These are phyloP conservation scores for Oidiodendron maius DNA, from an alignment of 495 filamentous ascomycete genomes.

Conservation along the genomic window DNA sequence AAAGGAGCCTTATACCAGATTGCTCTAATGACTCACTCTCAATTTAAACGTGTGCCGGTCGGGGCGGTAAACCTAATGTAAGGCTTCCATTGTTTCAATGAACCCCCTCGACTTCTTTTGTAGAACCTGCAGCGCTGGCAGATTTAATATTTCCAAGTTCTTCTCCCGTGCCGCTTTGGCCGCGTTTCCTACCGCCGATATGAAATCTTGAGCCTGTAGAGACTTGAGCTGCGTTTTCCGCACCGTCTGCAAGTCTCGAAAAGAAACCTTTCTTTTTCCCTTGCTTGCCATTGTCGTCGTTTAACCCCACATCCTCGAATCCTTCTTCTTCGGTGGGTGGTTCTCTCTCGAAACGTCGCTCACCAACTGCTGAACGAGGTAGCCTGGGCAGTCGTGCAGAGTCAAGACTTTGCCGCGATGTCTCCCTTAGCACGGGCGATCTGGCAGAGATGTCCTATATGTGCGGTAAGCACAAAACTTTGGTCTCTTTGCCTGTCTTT, in stretches of 20 bases:
- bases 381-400: slow-evolving; percentile 53
- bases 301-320: slow-evolving; percentile 89
- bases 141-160: slow-evolving; percentile 51
- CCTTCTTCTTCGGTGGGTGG: slow-evolving; percentile 62
- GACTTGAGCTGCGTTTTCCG: slow-evolving; percentile 28
- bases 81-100: background rate
- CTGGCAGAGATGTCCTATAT: slow-evolving; percentile 85
- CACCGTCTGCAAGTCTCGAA: slow-evolving; percentile 67
- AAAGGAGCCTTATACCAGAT: no score
- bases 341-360: slow-evolving; percentile 38
- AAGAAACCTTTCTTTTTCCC: slow-evolving; percentile 81
- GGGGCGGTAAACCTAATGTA: no score
- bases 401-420: slow-evolving; percentile 74
- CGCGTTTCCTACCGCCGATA: slow-evolving; percentile 66
- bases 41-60: no score
- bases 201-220: slow-evolving; percentile 54
- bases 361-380: slow-evolving; percentile 45
- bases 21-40: no score
- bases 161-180: slow-evolving; percentile 65
- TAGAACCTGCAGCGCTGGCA: slow-evolving; percentile 13
- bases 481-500: slow-evolving; percentile 7
- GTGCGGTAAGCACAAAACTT: background rate
- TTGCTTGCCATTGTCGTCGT: slow-evolving; percentile 46
- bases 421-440: slow-evolving; percentile 61
- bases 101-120: slow-evolving; percentile 13